Base-by-base conservation (phyloP, 2,329 filamentous ascomycete species). In the Neofusicoccum parvum region DNA sequence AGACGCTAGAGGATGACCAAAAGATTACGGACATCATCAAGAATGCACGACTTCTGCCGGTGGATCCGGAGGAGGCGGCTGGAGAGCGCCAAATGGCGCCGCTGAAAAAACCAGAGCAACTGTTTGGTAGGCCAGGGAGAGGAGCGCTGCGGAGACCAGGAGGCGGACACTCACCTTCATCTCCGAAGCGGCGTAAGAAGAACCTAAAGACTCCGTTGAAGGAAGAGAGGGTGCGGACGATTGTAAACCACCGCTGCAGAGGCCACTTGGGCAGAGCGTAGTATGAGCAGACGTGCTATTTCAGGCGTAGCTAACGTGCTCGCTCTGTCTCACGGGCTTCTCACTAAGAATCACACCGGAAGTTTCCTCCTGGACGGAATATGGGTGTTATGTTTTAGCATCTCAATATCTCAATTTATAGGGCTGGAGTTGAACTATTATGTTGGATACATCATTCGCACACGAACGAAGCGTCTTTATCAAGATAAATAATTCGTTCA, bases 1-100 rank as follows among this genome's bases (percentile, higher is more conserved):
- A 84, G 65, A 81, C 82, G 65, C 73, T 88, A 11, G 80, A 88
- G 14, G 86, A 89, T 60, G 87, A 89, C 69, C 79, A 75, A 1
- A 82, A 81, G 1, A 87, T 90, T 75, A 81, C 80, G 34, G 78
- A 82, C 4, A 87, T 89, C 65, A 87, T 90, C 4, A 82, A 87
- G 67, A 80, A 82, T 17, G 85, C 87, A 51, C 74, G 78, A 10
- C 80, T 86, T 37, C 69, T 89, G 20, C 75, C 78, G 46, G 72
- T 82, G 1, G 73, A 75, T 14, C 69, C 71, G 3, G 68, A 71
- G 2, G 78, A 81, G 65, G 67, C 68, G 11, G 46, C 67, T 5
- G 76, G 75, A 0, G 5, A 71, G 5, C 70, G 69, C 1, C 80
- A 79, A 63, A 81, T 82, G 71, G 81, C 82, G 5, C 68, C 71